Base-by-base conservation (phyloP, 1,284 basidiomycete genomes). In the Ganoderma resinaceum region DNA sequence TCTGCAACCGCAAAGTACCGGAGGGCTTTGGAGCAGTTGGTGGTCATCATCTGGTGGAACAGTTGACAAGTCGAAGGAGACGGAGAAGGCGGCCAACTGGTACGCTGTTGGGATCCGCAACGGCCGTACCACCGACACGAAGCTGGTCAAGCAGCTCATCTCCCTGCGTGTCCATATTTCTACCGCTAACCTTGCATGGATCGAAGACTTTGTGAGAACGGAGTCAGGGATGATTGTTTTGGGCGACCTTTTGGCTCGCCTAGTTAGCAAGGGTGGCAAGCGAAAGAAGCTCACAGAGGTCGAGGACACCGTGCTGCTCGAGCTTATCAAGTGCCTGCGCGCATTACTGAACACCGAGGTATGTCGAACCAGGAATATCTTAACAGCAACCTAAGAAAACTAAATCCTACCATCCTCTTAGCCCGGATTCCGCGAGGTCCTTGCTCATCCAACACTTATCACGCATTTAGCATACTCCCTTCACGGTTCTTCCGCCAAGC, bases 291-390 rank as follows among this genome's bases (percentile, higher is more conserved):
- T 92, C 37, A 85, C 78, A 7, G 93, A 95, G 62, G 79, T 87
- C 26, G 92, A 94, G 76, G 87, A 86, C n/a, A 87, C 84, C 5
- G 87, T 92, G 1, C 80, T 95, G 26, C 77, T 91, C 40, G 95
- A 96, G 76, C 80, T 90, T 38, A 85, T 95, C 73, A 95, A 92
- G 77, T 96, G 94, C 77, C 80, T 97, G 40, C 84, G 95, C 43
- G 92, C 93, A 0, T 80, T 97, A 12, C 83, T 96, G 74, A 97
- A 97, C 76, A 96, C 93, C 2, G 90, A 94, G 80, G 95, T 95
- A 76, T 77, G 90, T 14, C 1, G 23, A 43, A 58, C 40, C 46
- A 65, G 55, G 61, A 37, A 23, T 8, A 11, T 37, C 11, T 66
- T 29, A n/a, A n/a, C n/a, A n/a, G n/a, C n/a, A n/a, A n/a, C n/a